Conservation (phyloP, 192 early-diverging fungal genomes). For the Glomus cerebriforme region DNA sequence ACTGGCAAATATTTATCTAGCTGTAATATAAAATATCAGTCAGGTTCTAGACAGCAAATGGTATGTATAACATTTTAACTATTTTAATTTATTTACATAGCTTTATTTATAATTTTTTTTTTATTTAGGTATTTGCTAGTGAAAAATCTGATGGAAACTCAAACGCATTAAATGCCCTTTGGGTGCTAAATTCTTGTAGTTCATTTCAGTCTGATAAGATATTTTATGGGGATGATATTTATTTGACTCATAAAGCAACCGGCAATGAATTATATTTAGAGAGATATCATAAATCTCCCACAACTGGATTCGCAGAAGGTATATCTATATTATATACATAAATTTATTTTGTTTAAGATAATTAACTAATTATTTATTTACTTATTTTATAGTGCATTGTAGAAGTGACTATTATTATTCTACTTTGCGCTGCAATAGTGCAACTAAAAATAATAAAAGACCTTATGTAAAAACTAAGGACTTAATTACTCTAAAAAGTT, state of each 20-base stretch:
- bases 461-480: neutral
- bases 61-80: neutral
- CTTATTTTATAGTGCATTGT: neutral
- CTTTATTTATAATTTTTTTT: neutral
- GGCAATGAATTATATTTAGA: neutral
- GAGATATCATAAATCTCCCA: neutral
- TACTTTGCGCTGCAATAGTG: neutral
- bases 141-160: neutral
- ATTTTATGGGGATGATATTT: neutral
- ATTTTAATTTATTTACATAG: neutral
- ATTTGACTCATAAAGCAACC: neutral
- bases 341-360: neutral
- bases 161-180: neutral
- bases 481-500: neutral
- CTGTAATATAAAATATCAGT: neutral
- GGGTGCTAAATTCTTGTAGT: neutral
- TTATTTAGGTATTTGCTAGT: neutral
- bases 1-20: neutral
- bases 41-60: neutral
- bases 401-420: neutral
- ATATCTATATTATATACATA: neutral
- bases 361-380: neutral
- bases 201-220: no score
- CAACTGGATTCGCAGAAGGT: neutral
- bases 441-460: neutral